Base-by-base conservation (phyloP, 2,329 filamentous ascomycete species). In the Aspergillus sp. region DNA sequence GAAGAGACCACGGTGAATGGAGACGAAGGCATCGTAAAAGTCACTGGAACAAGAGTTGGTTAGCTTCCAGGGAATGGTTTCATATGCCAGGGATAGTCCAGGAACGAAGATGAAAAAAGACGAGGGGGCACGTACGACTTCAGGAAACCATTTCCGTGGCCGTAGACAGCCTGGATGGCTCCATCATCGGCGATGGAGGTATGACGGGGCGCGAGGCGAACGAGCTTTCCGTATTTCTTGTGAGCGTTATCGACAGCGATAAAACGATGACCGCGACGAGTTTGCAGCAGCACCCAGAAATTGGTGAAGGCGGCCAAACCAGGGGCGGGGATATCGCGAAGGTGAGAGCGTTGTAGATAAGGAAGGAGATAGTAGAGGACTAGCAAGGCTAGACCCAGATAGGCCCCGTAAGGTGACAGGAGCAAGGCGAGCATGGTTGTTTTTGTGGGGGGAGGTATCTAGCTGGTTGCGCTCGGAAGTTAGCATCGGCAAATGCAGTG, bases 1-100 rank as follows among this genome's bases (percentile, higher is more conserved):
- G 86, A 96, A 97, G 11, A 97, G 82, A 19, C 92, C 92, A 11
- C 91, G 86, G 54, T 85, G 86, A 70, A 96, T 96, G 11, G 90
- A 93, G 57, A 96, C 92, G 69, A 96, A 96, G 53, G 91, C 90
- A 70, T 96, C 91, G 69, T 96, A 96, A 78, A 93, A 96, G 2
- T 94, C 88, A 44, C 89, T 92, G 60, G 60, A 5, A 32, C 3
- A 2, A 30, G 2, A 2, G 11, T 2, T 10, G 5, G 38, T 62
- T 50, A 57, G 8, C 5, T 21, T 4, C 13, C 25, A 1, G 5
- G 13, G 8, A 1, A n/a, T 2, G 11, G 36, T 13, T 6, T 11
- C 19, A 19, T 4, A 2, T 44, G 19, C 41, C 3, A 36, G 19
- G 19, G 7, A 27, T 27, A 27, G 25, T 7, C 25, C 25, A 27